A percentile compares a stretch with the other conserved stretches of the same genome.
These are phyloP conservation scores for Dillenia turbinata DNA, from an alignment of 164 flowering plant genomes.

Conservation along the genomic window DNA sequence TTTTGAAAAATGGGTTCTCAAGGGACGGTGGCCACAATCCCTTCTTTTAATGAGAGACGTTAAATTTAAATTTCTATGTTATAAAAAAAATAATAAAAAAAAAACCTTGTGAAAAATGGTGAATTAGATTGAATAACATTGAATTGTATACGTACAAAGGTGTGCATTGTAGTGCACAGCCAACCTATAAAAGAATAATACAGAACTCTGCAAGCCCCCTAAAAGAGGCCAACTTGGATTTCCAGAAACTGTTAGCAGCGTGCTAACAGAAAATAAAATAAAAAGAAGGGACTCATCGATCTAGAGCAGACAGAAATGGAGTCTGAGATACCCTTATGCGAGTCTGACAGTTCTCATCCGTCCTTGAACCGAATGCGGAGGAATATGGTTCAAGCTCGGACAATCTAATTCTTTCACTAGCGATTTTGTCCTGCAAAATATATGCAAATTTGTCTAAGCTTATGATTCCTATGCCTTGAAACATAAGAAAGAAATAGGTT, in stretches of 20 bases:
- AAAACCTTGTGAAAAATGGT: no score
- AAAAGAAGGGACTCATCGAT: conserved; percentile 25
- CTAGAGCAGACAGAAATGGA: conserved; percentile 49
- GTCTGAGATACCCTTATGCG: conserved; percentile 31
- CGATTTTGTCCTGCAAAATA: conserved; percentile 48
- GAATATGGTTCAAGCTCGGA: conserved; percentile 54
- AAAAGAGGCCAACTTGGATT: conserved; percentile 1
- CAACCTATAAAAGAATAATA: not conserved
- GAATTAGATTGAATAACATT: no score
- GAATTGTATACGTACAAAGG: no score
- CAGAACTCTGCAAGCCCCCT: not conserved
- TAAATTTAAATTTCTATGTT: no score
- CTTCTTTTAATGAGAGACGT: no score
- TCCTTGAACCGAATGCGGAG: conserved; percentile 39
- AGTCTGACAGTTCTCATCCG: conserved; percentile 33
- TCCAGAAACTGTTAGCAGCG: conserved; percentile 14
- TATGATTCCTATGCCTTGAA: not conserved
- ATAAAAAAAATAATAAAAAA: no score
- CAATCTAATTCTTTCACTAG: conserved; percentile 46
- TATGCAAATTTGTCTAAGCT: not conserved
- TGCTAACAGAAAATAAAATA: conserved; percentile 13
- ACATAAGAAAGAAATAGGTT: not conserved
- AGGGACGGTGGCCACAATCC: no score
- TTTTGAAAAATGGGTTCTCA: no score
- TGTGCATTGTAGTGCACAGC: no score